Evolutionary conservation across 2,329 filamentous ascomycete species (phyloP), one percentile per base, ranked within the genome.

Genomic region (Aspergillus proliferans): DNA sequence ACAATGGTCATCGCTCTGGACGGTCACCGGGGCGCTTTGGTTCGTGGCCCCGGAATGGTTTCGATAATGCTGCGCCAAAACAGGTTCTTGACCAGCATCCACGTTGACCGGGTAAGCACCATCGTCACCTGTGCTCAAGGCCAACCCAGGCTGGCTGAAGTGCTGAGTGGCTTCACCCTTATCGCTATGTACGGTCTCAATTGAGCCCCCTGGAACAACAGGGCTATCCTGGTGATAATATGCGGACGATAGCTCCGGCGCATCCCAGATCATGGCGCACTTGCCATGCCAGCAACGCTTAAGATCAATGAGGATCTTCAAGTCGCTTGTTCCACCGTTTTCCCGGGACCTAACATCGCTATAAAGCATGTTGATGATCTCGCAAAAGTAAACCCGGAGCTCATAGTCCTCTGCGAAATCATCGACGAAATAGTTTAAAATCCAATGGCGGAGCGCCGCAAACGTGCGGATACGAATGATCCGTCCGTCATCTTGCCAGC

Each of bases 211-310:
- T 3, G 90, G 88, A 0, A 79, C 67, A 44, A 95, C 86, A 12
- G 86, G 81, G 15, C 81, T 76, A 22, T 88, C 82, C 3, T 83
- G 76, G 12, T 77, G 79, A 10, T 82, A 74, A 41, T 81, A 65
- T 12, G 57, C 78, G 1, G 76, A 73, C 55, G 85, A 77, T 33
- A 84, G 84, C 43, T 88, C 82, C 0, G 82, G 75, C 0, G 80
- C 80, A 53, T 95, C 88, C 92, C 93, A 98, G 65, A 91, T 95
- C 48, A 91, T 73, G 0, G 87, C 84, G 65, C 91, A 97, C 18
- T 93, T 88, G 46, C 91, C 82, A 66, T 91, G 85, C 93, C 93
- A 98, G 65, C 93, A 97, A 66, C 95, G 94, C 69, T 98, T 98
- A 53, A 98, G 74, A 69, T 98, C 93, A 26, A 86, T 84, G 33